These are phyloP conservation scores for Cyberlindnera mississippiensis DNA, from an alignment of 805 yeast genomes.

Conservation along the genomic window DNA sequence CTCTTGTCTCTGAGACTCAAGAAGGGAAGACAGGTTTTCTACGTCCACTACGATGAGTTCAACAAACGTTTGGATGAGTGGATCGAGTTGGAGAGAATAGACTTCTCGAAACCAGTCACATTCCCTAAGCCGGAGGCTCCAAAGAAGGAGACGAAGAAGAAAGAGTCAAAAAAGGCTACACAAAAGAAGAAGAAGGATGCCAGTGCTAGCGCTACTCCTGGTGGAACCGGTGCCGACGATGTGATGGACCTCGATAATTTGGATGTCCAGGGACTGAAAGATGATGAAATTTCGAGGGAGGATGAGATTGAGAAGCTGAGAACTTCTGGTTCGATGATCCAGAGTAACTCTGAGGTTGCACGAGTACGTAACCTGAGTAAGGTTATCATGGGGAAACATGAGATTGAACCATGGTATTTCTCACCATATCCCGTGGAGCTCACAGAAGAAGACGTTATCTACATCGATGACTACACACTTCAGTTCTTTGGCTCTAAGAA, in stretches of 20 bases:
- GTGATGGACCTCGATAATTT: constrained; percentile 81
- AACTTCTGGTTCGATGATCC: constrained; percentile 97
- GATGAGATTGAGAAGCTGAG: constrained; percentile 90
- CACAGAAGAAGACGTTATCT: constrained; percentile 86
- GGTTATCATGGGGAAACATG: constrained; percentile 82
- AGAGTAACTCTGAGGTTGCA: constrained; percentile 79
- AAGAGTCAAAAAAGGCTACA: constrained; percentile 7
- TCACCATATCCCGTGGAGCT: constrained; percentile 95
- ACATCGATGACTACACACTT: constrained; percentile 87
- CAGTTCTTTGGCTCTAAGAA: constrained; percentile 84
- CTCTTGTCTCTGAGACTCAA: constrained; percentile 70
- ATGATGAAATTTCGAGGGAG: constrained; percentile 76
- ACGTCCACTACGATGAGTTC: constrained; percentile 92
- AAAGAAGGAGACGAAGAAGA: constrained; percentile 20
- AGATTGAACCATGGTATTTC: constrained; percentile 98
- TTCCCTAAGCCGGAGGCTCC: constrained; percentile 56
- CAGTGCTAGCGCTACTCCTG: constrained; percentile 28
- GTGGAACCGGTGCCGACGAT: constrained; percentile 34
- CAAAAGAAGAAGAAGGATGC: constrained; percentile 33
- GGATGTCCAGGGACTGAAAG: constrained; percentile 74
- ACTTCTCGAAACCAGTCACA: constrained; percentile 63
- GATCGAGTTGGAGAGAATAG: constrained; percentile 71
- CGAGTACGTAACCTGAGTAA: constrained; percentile 79
- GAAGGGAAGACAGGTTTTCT: constrained; percentile 75
- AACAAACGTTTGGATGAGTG: constrained; percentile 97